Evolutionary conservation across 2,329 filamentous ascomycete species (phyloP).

Genomic region (Sporothrix schenckii): DNA sequence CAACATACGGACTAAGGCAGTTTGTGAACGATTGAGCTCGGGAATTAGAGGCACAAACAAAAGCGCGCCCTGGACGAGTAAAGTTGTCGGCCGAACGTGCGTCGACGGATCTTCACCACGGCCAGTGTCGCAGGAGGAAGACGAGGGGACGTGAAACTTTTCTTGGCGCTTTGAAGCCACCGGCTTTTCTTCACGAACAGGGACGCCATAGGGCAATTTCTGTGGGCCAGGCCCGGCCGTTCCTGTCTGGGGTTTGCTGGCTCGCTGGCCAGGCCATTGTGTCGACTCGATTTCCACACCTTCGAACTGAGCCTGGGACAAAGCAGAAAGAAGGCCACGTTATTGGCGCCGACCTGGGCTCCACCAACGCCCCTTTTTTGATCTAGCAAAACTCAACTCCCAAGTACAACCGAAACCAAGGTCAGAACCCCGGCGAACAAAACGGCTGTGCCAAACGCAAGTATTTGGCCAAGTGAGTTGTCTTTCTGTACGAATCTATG

Average conservation of each 20-base stretch:
- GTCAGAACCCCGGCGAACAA: background rate
- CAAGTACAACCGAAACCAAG: background rate
- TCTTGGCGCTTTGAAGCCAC: slow-evolving; percentile 30
- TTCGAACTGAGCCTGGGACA: background rate
- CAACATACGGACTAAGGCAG: too few relatives aligned
- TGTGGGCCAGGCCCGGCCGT: background rate
- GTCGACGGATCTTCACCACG: background rate
- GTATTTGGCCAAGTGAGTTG: background rate
- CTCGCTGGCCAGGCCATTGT: background rate
- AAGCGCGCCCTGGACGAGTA: background rate
- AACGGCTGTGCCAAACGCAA: background rate
- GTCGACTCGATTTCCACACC: background rate
- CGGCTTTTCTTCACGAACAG: background rate
- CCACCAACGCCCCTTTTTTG: background rate
- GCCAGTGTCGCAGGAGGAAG: background rate
- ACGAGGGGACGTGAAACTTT: slow-evolving; percentile 26
- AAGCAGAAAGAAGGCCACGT: background rate
- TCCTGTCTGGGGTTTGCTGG: background rate
- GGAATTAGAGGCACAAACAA: background rate
- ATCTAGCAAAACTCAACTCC: slow-evolving; percentile 16
- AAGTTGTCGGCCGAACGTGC: slow-evolving; percentile 4
- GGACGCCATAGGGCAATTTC: background rate
- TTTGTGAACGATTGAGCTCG: background rate
- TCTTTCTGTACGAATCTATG: background rate
- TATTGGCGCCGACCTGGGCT: background rate